phyloP scores from a whole-genome alignment of 2,329 filamentous ascomycete species.

The Albophoma yamanashiensis region DNA sequence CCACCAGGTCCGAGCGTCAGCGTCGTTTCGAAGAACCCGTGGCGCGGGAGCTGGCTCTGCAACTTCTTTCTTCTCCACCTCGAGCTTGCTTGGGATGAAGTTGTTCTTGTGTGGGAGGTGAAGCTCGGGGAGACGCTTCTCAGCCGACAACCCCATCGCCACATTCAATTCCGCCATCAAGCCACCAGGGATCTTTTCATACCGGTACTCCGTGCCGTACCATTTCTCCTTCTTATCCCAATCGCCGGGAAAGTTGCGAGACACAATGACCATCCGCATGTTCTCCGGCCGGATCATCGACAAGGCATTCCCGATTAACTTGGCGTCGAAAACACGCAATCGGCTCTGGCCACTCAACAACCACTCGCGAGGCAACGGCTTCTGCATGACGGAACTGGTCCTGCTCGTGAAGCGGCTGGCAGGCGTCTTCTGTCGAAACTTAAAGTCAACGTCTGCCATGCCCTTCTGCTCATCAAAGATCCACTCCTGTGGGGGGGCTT shows the following conservation, averaged over 20 bases:
- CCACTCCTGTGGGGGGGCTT: slow-evolving; percentile 77
- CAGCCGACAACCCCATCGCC: slow-evolving; percentile 47
- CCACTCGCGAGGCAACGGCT: slow-evolving; percentile 75
- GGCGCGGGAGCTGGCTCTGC: slow-evolving; percentile 62
- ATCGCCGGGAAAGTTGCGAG: slow-evolving; percentile 69
- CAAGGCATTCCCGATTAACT: slow-evolving; percentile 65
- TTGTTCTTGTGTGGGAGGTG: slow-evolving; percentile 89
- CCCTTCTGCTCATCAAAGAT: slow-evolving; percentile 87
- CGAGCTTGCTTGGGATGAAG: slow-evolving; percentile 86
- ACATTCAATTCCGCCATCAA: slow-evolving; percentile 61
- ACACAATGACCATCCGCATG: slow-evolving; percentile 74
- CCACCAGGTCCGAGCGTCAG: slow-evolving; percentile 76
- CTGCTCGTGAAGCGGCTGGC: slow-evolving; percentile 83
- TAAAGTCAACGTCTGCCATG: slow-evolving; percentile 88
- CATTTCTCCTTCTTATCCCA: slow-evolving; percentile 90
- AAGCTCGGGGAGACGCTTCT: slow-evolving; percentile 56
- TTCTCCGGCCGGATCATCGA: slow-evolving; percentile 75
- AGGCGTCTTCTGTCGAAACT: slow-evolving; percentile 85
- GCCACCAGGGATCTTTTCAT: slow-evolving; percentile 66
- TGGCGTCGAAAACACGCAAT: slow-evolving; percentile 69
- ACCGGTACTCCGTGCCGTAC: slow-evolving; percentile 93
- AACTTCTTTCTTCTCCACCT: slow-evolving; percentile 92
- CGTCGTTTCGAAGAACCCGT: slow-evolving; percentile 75
- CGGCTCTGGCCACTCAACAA: slow-evolving; percentile 71
- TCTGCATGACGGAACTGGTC: slow-evolving; percentile 83